phyloP scores from a whole-genome alignment of 306 rosid species.

The Cicer arietinum region DNA sequence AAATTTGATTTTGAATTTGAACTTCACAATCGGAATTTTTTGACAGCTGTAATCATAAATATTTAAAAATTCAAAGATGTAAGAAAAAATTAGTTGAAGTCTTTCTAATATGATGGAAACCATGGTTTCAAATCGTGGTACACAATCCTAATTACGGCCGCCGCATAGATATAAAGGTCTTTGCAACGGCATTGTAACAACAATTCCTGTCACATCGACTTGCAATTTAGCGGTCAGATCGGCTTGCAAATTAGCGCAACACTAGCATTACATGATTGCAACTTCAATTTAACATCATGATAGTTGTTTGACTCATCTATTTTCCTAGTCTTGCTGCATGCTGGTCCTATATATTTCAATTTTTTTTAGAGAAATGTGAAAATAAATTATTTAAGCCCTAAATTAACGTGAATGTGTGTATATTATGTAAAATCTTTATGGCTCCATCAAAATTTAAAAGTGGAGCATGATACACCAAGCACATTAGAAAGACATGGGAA shows the following conservation, averaged over 20 bases:
- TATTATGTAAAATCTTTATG: background rate
- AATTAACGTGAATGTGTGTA: too few relatives aligned
- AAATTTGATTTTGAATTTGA: too few relatives aligned
- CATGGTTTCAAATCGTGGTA: too few relatives aligned
- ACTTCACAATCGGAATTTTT: too few relatives aligned
- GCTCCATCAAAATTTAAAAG: constrained; percentile 9
- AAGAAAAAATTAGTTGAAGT: background rate
- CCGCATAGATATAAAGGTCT: too few relatives aligned
- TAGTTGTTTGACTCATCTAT: background rate
- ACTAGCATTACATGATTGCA: too few relatives aligned
- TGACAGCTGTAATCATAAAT: background rate
- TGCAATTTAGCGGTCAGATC: too few relatives aligned
- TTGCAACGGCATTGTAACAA: too few relatives aligned
- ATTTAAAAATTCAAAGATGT: background rate
- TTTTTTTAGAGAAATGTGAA: background rate
- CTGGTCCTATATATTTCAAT: constrained; percentile 10
- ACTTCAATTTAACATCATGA: too few relatives aligned
- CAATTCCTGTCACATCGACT: too few relatives aligned
- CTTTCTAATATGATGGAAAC: background rate
- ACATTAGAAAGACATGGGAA: background rate
- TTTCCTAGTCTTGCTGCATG: background rate
- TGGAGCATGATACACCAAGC: background rate
- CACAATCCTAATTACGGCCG: too few relatives aligned
- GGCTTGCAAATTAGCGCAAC: too few relatives aligned
- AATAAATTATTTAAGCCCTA: constrained; percentile 5